Evolutionary conservation across 306 rosid species (phyloP), one percentile per base, ranked within the genome.

Genomic region (Sphenostylis stenocarpa): DNA sequence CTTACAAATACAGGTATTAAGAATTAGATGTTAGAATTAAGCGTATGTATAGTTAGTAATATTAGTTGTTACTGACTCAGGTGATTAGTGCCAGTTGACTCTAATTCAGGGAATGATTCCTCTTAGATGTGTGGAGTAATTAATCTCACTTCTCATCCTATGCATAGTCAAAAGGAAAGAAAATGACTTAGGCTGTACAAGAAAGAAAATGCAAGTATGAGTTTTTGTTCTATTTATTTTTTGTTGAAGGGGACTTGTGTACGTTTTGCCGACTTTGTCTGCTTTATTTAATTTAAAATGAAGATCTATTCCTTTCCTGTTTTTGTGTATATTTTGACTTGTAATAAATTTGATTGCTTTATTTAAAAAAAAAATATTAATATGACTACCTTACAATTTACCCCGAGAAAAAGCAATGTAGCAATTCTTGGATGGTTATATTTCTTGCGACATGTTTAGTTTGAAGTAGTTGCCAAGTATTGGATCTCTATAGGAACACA

Each of bases 181-280:
- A 85, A 48, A 56, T 73, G 55, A 90, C 78, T 34, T 79, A 85
- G 84, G 86, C 86, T 56, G 20, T 94, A 90, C 73, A 48, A 87
- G 83, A 82, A 84, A 70, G 90, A 70, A 87, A 90, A 80, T 72
- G 96, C 89, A 33, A 86, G 96, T 94, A 89, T 72, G 96, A 62
- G n/a, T n/a, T n/a, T n/a, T n/a, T n/a, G n/a, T 70, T 72, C 57
- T 76, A 33, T 33, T 14, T 11, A 11, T 34, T 36, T 36, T 3
- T 5, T 34, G n/a, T n/a, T 9, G 21, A 2, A 16, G 31, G 79
- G 7, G 31, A 5, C 43, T 51, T 33, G 60, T 31, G 47, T 77
- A 36, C n/a, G n/a, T n/a, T n/a, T n/a, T n/a, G n/a, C n/a, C n/a
- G n/a, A n/a, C n/a, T n/a, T n/a, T n/a, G n/a, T n/a, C n/a, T n/a